Evolutionary conservation across 768 basidiomycete species (phyloP).

Genomic region (Cystobasidium ongulense): DNA sequence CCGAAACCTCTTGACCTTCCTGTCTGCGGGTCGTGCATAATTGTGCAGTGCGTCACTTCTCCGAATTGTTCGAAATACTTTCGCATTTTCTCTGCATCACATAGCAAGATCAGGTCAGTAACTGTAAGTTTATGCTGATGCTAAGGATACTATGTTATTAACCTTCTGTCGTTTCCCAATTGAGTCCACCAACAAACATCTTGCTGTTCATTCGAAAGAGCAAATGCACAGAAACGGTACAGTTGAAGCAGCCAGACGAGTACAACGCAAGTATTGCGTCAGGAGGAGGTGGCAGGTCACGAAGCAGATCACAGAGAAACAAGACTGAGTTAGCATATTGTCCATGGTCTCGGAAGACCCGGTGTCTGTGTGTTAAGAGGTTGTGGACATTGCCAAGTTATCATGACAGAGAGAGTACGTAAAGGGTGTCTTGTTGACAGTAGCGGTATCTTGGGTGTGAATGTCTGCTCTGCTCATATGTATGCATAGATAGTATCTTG

Average conservation of each 20-base stretch:
- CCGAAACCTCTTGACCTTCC: constrained; percentile 95
- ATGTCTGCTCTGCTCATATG: not conserved
- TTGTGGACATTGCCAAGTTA: not conserved
- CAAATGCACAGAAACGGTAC: not conserved
- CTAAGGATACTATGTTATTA: constrained; percentile 44
- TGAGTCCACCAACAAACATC: constrained; percentile 99
- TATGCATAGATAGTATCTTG: not conserved
- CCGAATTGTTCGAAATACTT: constrained; percentile 94
- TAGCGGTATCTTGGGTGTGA: not conserved
- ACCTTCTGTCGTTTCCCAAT: constrained; percentile 99
- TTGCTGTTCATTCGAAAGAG: constrained; percentile 56
- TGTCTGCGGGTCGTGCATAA: constrained; percentile 85
- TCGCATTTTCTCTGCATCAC: constrained; percentile 49
- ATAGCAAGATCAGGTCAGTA: constrained; percentile 40
- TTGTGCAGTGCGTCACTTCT: constrained; percentile 91
- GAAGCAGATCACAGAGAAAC: not conserved
- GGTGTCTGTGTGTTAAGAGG: not conserved
- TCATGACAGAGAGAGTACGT: not conserved
- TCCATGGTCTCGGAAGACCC: not conserved
- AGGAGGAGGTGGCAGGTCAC: too few species aligned
- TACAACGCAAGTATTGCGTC: too few species aligned
- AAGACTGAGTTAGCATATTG: not conserved
- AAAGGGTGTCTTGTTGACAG: not conserved
- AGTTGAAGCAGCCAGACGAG: too few species aligned
- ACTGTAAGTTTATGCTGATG: constrained; percentile 18